Evolutionary conservation across 108 stramenopile species (phyloP), one percentile per base, ranked within the genome.

Genomic region (Skeletonema potamos): DNA sequence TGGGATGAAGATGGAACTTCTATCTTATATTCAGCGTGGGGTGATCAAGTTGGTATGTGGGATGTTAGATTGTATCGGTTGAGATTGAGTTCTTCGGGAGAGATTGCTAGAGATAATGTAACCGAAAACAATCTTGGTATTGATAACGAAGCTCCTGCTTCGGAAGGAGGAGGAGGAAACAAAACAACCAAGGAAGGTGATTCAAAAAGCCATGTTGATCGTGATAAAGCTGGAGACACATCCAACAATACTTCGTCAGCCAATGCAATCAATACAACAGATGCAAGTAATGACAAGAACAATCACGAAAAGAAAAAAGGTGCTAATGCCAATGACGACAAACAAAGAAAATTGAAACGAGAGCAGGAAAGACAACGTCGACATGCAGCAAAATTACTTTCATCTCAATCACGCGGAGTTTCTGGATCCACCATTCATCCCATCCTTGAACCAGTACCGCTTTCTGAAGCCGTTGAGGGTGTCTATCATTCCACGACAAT

Each of bases 381-480:
- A 13, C 68, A 69, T 58, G 7, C 58, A 32, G 56, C 54, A 18
- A 59, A 39, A 13, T 57, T 69, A 18, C 56, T 26, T 37, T 51
- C n/a, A 10, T 48, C 66, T 1, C 10, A 36, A 9, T 20, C 46
- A 24, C 26, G 62, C 18, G 29, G 54, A 28, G 27, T 58, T 41
- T 27, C 17, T 18, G 17, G 37, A 15, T 41, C 73, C 2, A 17
- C 66, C 10, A 37, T 68, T 20, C 56, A 57, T 48, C 54, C 58
- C 43, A 64, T 58, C 33, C 34, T 92, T 55, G 67, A 74, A 54
- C 84, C 87, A 17, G 64, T 92, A 18, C 88, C 91, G 27, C 59
- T 89, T 28, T 44, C 84, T 13, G 88, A 92, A 60, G 86, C 91
- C 17, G 79, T 76, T 11, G 84, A 92, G 30, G 86, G 81, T 12